Percentiles rank a stretch among this genome's conserved stretches.
Conservation (phyloP, 768 basidiomycete species). For the Sarcodon sp. region DNA sequence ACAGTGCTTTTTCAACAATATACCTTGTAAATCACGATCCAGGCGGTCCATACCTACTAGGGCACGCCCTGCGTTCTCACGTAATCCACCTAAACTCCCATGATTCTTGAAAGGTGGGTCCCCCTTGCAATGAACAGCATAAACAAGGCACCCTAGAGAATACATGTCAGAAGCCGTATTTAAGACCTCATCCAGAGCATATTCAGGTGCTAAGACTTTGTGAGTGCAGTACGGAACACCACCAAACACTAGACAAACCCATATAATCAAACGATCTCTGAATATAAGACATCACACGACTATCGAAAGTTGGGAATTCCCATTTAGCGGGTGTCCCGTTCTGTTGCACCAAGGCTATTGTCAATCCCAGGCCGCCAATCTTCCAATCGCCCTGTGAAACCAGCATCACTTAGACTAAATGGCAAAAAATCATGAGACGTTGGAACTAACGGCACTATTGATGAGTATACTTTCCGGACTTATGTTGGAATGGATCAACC, state of each 20-base stretch:
- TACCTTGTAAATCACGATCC: slow-evolving; percentile 67
- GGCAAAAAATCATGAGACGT: not conserved
- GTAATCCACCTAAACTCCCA: slow-evolving; percentile 54
- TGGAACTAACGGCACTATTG: slow-evolving; percentile 61
- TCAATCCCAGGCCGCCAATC: slow-evolving; percentile 79
- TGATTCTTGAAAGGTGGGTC: slow-evolving; percentile 81
- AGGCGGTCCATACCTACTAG: slow-evolving; percentile 48
- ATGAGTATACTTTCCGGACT: slow-evolving; percentile 81
- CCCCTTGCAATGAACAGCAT: slow-evolving; percentile 84
- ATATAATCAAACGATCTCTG: slow-evolving; percentile 95
- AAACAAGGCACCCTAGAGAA: slow-evolving; percentile 81
- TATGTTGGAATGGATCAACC: slow-evolving; percentile 85
- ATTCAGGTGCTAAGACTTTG: slow-evolving; percentile 73
- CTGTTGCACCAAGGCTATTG: slow-evolving; percentile 57
- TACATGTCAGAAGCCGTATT: slow-evolving; percentile 88
- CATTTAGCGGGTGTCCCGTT: slow-evolving; percentile 71
- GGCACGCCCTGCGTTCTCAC: slow-evolving; percentile 56
- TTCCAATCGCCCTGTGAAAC: slow-evolving; percentile 92
- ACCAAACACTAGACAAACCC: slow-evolving; percentile 31
- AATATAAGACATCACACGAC: slow-evolving; percentile 61
- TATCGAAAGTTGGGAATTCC: slow-evolving; percentile 87
- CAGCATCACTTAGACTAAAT: not conserved
- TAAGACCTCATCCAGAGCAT: slow-evolving; percentile 80
- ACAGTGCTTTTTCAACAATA: slow-evolving; percentile 1
- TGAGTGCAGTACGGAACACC: not conserved